Conservation (phyloP, 495 filamentous ascomycete genomes). For the Staphylotrichum longicolle region DNA sequence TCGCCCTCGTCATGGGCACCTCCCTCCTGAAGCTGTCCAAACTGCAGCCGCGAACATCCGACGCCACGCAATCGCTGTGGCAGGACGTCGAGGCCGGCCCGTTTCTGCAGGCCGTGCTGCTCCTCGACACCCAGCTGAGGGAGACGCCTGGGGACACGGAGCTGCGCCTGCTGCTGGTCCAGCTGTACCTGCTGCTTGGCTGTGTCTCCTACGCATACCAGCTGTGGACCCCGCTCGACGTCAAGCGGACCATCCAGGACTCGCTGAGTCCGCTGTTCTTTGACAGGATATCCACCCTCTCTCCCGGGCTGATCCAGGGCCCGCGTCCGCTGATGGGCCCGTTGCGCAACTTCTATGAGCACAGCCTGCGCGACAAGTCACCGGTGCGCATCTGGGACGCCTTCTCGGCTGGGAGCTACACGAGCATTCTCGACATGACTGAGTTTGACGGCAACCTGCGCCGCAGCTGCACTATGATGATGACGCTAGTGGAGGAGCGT, state of each 20-base stretch:
- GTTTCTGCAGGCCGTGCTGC: slow-evolving; percentile 46
- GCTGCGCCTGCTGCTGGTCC: slow-evolving; percentile 44
- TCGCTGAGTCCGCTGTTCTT: slow-evolving; percentile 47
- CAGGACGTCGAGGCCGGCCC: slow-evolving; percentile 32
- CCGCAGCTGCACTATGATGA: slow-evolving; percentile 43
- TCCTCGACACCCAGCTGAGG: slow-evolving; percentile 45
- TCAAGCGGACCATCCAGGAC: slow-evolving; percentile 53
- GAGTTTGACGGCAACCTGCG: slow-evolving; percentile 38
- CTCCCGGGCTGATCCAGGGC: slow-evolving; percentile 45
- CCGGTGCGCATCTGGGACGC: slow-evolving; percentile 45
- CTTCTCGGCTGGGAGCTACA: slow-evolving; percentile 47
- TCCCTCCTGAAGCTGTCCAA: slow-evolving; percentile 49
- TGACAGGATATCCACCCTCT: slow-evolving; percentile 52
- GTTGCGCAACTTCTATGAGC: slow-evolving; percentile 39
- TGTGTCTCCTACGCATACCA: slow-evolving; percentile 41
- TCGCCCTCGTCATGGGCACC: slow-evolving; percentile 43
- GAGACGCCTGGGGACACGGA: slow-evolving; percentile 39
- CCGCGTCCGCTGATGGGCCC: slow-evolving; percentile 34
- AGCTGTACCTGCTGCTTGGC: slow-evolving; percentile 48
- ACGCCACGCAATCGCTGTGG: slow-evolving; percentile 29
- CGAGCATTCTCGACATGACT: slow-evolving; percentile 42
- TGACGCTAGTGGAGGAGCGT: slow-evolving; percentile 47
- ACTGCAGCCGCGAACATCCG: slow-evolving; percentile 20
- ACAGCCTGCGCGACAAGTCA: slow-evolving; percentile 34
- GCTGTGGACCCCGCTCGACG: slow-evolving; percentile 44